Evolutionary conservation across 805 yeast species (phyloP), one percentile per base, ranked within the genome.

Genomic region (Metschnikowia henanensis): DNA sequence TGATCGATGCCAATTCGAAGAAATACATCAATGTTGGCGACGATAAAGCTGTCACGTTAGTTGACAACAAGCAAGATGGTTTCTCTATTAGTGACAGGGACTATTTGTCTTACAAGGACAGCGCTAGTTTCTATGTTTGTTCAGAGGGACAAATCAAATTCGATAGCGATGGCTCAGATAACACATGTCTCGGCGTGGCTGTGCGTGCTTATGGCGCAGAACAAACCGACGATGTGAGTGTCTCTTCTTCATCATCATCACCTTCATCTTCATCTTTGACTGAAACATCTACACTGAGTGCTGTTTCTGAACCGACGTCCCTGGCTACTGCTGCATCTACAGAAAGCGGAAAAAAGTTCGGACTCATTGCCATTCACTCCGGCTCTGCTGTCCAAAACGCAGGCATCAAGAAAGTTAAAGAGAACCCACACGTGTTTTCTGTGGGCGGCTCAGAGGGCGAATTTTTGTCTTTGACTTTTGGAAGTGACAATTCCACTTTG

Each of bases 391-490:
- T 64, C 51, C 64, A 64, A 40, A 46, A 59, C 50, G 37, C 50
- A 7, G 39, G 58, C 3, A 59, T 62, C 51, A 61, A 52, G 44
- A 62, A 62, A 48, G 68, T 60, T 13, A 52, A 46, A 9, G 46
- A 58, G 3, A 68, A 65, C 53, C 60, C 60, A 7, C 67, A 61
- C 38, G 69, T 64, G 3, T 65, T 65, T 46, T 49, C 64, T 9
- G 67, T 65, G 25, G 71, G 68, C 15, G 70, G 69, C 6, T 17
- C 36, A 23, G 60, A 59, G 17, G 71, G 70, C 16, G 47, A 49
- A 7, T 60, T 47, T 33, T 51, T 63, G 34, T 37, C 47, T 26
- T 53, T 65, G 29, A 49, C 59, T 9, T 57, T 65, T 48, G 49
- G 53, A 25, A 34, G 45, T 12, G 68, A 64, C 40, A 58, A 56